Percentiles rank a stretch among this genome's conserved stretches.
Evolutionary conservation across 305 asterid species (phyloP).

Genomic region (Vinca major): DNA sequence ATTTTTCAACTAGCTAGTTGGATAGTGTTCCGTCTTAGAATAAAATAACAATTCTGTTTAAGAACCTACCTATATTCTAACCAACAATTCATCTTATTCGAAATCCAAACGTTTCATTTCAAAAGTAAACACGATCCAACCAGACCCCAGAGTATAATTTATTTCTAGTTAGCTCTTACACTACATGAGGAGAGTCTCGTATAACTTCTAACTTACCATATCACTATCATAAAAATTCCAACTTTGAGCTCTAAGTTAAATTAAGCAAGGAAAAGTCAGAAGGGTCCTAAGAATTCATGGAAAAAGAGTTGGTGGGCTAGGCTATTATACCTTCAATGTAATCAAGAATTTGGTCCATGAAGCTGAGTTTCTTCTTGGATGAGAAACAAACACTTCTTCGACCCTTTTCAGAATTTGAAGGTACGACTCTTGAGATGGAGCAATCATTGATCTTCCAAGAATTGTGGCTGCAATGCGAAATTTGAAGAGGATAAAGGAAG

Average conservation of each 20-base stretch:
- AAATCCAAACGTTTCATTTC: no score
- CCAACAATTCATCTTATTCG: no score
- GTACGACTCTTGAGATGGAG: constrained; percentile 14
- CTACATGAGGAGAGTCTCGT: no score
- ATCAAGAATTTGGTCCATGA: constrained; percentile 92
- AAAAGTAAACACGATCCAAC: no score
- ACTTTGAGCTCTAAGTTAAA: background rate
- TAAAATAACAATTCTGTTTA: no score
- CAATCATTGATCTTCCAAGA: constrained; percentile 17
- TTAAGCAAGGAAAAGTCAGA: background rate
- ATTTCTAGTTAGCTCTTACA: background rate
- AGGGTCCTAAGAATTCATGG: background rate
- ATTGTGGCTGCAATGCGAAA: constrained; percentile 16
- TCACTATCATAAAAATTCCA: background rate
- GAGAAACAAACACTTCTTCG: constrained; percentile 43
- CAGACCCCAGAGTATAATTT: background rate
- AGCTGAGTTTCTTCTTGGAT: constrained; percentile 33
- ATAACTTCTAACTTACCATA: background rate
- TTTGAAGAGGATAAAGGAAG: constrained; percentile 21
- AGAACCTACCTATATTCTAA: no score
- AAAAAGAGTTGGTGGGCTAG: background rate
- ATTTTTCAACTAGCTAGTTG: no score
- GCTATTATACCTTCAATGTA: constrained; percentile 44
- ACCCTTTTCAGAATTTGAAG: constrained; percentile 27
- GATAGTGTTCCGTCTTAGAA: no score